Conservation (phyloP, 2,329 filamentous ascomycete species). For the Phialemonium atrogriseum region DNA sequence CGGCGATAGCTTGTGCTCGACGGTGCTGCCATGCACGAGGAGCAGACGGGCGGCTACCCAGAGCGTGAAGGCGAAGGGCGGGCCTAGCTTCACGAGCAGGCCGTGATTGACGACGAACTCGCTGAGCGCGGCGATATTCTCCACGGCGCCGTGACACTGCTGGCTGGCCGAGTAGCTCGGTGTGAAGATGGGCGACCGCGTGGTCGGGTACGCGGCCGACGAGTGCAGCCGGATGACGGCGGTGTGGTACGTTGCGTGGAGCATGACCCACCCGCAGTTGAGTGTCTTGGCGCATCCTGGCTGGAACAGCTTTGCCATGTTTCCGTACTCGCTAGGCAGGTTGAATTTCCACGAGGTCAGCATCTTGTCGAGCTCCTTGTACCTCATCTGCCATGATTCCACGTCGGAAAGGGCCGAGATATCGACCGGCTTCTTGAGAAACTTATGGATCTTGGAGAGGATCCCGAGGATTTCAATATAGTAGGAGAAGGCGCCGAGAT, state of each 20-base stretch:
- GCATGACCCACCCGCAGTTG: conserved; percentile 81
- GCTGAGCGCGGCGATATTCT: conserved; percentile 70
- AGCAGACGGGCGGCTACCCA: conserved; percentile 86
- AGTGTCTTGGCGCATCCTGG: conserved; percentile 59
- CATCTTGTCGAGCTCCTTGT: conserved; percentile 74
- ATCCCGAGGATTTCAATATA: conserved; percentile 88
- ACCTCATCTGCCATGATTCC: conserved; percentile 81
- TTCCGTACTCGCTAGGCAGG: conserved; percentile 74
- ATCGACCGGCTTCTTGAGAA: conserved; percentile 81
- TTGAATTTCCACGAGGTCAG: conserved; percentile 78
- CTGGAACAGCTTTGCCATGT: conserved; percentile 71
- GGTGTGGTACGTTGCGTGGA: conserved; percentile 84
- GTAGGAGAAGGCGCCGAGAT: conserved; percentile 80
- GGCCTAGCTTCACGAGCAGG: conserved; percentile 72
- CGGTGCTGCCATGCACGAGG: conserved; percentile 83
- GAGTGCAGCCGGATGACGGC: conserved; percentile 86
- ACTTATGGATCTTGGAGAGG: conserved; percentile 78
- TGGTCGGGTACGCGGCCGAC: conserved; percentile 86
- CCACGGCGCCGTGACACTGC: conserved; percentile 73
- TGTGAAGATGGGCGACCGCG: conserved; percentile 79
- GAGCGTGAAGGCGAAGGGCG: conserved; percentile 83
- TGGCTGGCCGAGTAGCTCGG: conserved; percentile 81
- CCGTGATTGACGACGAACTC: conserved; percentile 69
- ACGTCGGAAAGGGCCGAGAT: conserved; percentile 79
- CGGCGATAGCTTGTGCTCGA: conserved; percentile 72